Evolutionary conservation across 106 monocot genomes (phyloP), one percentile per base, ranked within the genome.

Genomic region (Alisma plantagoaquatica): DNA sequence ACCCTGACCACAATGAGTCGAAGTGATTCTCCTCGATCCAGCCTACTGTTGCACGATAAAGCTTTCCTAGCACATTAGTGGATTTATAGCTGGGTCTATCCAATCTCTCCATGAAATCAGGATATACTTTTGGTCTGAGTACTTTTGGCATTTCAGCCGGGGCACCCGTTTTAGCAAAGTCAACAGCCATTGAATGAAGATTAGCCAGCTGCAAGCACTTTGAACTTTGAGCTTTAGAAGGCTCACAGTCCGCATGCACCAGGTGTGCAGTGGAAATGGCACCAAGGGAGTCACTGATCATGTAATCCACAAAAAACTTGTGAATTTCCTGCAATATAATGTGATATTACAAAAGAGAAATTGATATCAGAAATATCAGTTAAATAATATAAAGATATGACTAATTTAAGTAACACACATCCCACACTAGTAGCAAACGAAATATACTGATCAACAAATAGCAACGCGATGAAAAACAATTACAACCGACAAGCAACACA

Each of bases 41-140:
- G 20, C 27, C 26, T 15, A 27, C 20, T 10, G 71, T 59, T 17
- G 51, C 70, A 29, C 71, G 56, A 23, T 86, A 90, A 42, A 98
- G 78, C 24, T 85, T 98, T 4, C 98, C 98, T 6, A 98, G 52
- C 46, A 79, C 54, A n/a, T 85, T 85, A 0, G 26, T 66, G 0
- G 98, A 98, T 25, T 29, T 47, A 55, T 86, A 90, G 52, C 43
- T 79, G 18, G 78, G 69, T 53, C 56, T 82, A 23, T 86, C 90
- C 46, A 43, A 56, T 57, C 98, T 77, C 31, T 90, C 98, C 98
- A 98, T 90, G 60, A 98, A 98, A 72, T 98, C 85, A 11, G 98
- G 98, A 31, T 62, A 98, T 49, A 75, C 65, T 49, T 61, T 85
- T 27, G 90, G 98, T 67, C 14, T 85, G 11, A 98, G 66, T 1